Percentiles rank a stretch among this genome's conserved stretches.
phyloP scores from a whole-genome alignment of 2,329 filamentous ascomycete genomes.

The Alternaria panax region DNA sequence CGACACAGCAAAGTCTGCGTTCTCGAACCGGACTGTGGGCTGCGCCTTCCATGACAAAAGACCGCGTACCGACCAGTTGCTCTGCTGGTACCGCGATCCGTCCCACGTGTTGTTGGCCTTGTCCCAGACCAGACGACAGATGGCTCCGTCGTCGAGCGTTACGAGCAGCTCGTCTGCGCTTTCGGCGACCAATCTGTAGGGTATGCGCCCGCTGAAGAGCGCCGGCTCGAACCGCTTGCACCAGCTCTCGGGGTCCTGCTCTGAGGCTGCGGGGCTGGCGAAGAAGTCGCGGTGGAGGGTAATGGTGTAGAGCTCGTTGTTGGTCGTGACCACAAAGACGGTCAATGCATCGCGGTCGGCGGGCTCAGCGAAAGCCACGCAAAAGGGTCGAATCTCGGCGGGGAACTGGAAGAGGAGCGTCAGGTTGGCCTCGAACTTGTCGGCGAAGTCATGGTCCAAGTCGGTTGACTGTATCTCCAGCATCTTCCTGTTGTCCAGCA shows the following conservation, averaged over 20 bases:
- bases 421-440: conserved; percentile 71
- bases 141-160: conserved; percentile 79
- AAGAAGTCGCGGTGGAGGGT: conserved; percentile 86
- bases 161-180: conserved; percentile 77
- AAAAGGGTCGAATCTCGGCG: conserved; percentile 74
- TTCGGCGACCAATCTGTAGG: conserved; percentile 81
- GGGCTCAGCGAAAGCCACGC: conserved; percentile 83
- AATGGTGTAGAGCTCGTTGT: conserved; percentile 83
- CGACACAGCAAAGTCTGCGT: conserved; percentile 67
- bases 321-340: conserved; percentile 79
- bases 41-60: conserved; percentile 72
- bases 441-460: conserved; percentile 71
- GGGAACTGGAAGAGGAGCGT: conserved; percentile 81
- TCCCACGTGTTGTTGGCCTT: conserved; percentile 62
- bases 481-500: conserved; percentile 79
- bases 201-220: conserved; percentile 77
- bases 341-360: conserved; percentile 78
- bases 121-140: conserved; percentile 66
- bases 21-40: conserved; percentile 69
- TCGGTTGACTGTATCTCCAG: conserved; percentile 87
- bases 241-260: conserved; percentile 76
- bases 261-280: conserved; percentile 70
- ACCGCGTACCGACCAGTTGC: conserved; percentile 70
- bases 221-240: conserved; percentile 77
- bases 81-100: conserved; percentile 76